Evolutionary conservation across 73 alveolate species (phyloP).

Genomic region (Paramecium caudatum): DNA sequence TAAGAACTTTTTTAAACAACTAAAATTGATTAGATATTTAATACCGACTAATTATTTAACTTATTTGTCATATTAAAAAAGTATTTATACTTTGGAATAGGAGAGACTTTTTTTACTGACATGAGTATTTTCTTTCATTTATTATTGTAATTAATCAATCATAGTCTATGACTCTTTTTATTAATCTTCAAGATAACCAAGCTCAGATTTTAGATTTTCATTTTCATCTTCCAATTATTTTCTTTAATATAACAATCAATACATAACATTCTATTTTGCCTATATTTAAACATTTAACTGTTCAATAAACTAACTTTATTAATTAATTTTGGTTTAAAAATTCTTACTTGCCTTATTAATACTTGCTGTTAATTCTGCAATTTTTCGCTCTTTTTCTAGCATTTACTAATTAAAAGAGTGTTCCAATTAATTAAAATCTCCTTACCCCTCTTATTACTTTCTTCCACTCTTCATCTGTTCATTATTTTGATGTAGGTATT

Average conservation of each 20-base stretch:
- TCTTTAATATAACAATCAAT: neutral
- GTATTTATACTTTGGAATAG: no score
- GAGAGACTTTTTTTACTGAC: no score
- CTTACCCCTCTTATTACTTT: neutral
- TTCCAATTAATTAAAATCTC: neutral
- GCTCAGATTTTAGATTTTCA: neutral
- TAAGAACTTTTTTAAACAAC: no score
- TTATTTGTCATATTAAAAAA: no score
- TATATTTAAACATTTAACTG: neutral
- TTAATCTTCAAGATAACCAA: neutral
- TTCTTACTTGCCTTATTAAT: no score
- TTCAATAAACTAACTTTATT: neutral
- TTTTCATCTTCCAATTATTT: conserved; percentile 1
- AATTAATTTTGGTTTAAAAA: neutral
- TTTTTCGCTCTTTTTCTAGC: conserved; percentile 13
- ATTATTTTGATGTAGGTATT: neutral
- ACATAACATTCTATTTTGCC: conserved; percentile 14
- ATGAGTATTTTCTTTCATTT: no score
- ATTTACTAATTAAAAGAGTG: neutral
- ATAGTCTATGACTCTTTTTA: neutral
- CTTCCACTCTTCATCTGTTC: neutral
- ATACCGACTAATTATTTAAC: no score
- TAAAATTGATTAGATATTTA: no score
- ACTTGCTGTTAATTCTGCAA: conserved; percentile 1
- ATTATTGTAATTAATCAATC: neutral